A percentile compares a stretch with the other conserved stretches of the same genome.
phyloP scores from a whole-genome alignment of 768 basidiomycete genomes.

The Thelephora ganbajun region DNA sequence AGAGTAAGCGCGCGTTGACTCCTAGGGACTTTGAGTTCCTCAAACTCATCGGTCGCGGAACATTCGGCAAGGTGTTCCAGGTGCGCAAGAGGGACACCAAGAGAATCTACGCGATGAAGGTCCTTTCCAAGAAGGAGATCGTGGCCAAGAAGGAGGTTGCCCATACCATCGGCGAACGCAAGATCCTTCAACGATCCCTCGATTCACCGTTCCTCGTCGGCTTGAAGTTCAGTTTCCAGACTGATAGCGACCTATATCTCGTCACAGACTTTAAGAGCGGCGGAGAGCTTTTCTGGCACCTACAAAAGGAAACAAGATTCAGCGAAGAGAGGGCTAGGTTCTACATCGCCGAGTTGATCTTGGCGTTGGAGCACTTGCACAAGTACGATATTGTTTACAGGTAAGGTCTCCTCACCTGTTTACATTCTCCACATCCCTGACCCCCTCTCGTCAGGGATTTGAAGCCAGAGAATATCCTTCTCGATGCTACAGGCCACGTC shows the following conservation, averaged over 20 bases:
- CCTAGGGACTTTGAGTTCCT: conserved; percentile 97
- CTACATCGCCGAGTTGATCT: conserved; percentile 90
- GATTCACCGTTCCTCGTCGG: conserved; percentile 97
- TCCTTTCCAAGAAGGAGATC: conserved; percentile 97
- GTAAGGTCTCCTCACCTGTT: conserved; percentile 24
- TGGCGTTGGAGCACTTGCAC: conserved; percentile 94
- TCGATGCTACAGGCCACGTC: conserved; percentile 97
- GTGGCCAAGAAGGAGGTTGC: conserved; percentile 98
- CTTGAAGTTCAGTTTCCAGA: conserved; percentile 97
- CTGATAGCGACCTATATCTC: conserved; percentile 86
- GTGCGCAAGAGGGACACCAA: conserved; percentile 97
- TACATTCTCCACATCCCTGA: neutral
- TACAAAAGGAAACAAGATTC: conserved; percentile 92
- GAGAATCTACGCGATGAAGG: conserved; percentile 99
- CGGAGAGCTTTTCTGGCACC: conserved; percentile 96
- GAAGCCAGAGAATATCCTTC: conserved; percentile 96
- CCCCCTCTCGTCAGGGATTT: conserved; percentile 50
- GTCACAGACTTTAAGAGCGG: conserved; percentile 99
- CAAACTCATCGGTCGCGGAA: conserved; percentile 95
- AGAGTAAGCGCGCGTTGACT: conserved; percentile 80
- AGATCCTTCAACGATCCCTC: conserved; percentile 87
- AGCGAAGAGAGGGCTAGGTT: conserved; percentile 88
- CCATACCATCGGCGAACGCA: conserved; percentile 98
- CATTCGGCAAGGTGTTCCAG: conserved; percentile 97
- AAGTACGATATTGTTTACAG: conserved; percentile 95